Conservation (phyloP, 1,139 yeast species). For the Candida pseudocylindracea region DNA sequence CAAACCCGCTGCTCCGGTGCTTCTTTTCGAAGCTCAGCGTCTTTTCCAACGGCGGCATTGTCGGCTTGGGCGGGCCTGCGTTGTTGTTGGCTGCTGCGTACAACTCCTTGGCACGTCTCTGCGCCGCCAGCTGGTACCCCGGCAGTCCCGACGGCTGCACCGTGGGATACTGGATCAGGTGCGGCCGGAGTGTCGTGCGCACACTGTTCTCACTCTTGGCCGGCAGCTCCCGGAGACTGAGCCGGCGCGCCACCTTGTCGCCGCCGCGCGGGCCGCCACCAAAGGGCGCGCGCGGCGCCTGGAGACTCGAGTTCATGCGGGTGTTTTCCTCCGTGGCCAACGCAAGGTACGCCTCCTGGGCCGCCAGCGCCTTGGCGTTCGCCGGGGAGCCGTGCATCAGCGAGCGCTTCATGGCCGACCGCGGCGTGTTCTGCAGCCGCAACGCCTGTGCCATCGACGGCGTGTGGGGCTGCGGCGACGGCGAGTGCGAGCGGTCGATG, state of each 20-base stretch:
- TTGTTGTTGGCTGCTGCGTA: slow-evolving; percentile 25
- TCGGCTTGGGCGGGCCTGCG: slow-evolving; percentile 14
- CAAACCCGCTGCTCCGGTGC: slow-evolving; percentile 1
- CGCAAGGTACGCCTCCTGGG: slow-evolving; percentile 40
- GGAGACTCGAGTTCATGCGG: slow-evolving; percentile 38
- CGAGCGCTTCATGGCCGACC: slow-evolving; percentile 42
- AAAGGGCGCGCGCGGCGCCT: slow-evolving; percentile 8
- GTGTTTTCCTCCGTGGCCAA: slow-evolving; percentile 64
- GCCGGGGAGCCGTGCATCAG: slow-evolving; percentile 8
- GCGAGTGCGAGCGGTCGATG: slow-evolving; percentile 2
- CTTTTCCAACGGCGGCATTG: slow-evolving; percentile 14
- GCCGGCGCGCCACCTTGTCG: neutral
- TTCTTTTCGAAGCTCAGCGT: neutral
- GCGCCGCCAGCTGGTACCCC: slow-evolving; percentile 18
- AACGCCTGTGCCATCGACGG: slow-evolving; percentile 8
- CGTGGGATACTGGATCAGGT: slow-evolving; percentile 21
- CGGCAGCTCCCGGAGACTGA: neutral
- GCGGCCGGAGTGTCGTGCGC: slow-evolving; percentile 9
- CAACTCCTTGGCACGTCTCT: slow-evolving; percentile 21
- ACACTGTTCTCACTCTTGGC: neutral
- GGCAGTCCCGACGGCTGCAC: slow-evolving; percentile 7
- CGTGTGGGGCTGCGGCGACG: slow-evolving; percentile 3
- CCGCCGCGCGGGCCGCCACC: neutral
- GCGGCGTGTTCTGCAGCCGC: slow-evolving; percentile 14
- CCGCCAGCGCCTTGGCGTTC: slow-evolving; percentile 12